A percentile compares a stretch with the other conserved stretches of the same genome.
These are phyloP conservation scores for Aristolochia fimbriata DNA, from an alignment of 164 flowering plant genomes.

Conservation along the genomic window DNA sequence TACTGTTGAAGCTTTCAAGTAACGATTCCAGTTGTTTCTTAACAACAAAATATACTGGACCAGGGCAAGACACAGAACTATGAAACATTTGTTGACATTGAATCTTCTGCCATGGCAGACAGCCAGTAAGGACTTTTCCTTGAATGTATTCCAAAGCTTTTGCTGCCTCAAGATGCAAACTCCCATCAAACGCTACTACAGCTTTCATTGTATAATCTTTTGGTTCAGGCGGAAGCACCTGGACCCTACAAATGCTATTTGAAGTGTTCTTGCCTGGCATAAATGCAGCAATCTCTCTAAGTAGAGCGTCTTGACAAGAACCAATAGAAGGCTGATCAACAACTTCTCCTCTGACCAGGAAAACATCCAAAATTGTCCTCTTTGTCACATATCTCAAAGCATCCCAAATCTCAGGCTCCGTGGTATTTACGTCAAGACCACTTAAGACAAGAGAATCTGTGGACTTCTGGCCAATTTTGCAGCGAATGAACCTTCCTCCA, in stretches of 20 bases:
- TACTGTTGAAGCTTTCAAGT: constrained; percentile 31
- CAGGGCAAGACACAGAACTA: constrained; percentile 67
- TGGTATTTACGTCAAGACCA: constrained; percentile 47
- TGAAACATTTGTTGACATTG: constrained; percentile 63
- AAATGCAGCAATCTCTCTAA: constrained; percentile 57
- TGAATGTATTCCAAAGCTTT: constrained; percentile 79
- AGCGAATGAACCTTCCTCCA: constrained; percentile 37
- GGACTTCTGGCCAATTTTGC: constrained; percentile 29
- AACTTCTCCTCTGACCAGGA: constrained; percentile 54
- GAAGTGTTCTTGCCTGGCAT: constrained; percentile 49
- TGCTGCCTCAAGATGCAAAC: constrained; percentile 91
- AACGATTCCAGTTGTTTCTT: constrained; percentile 45
- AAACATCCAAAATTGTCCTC: constrained; percentile 45
- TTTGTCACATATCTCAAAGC: constrained; percentile 35
- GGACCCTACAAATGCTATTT: constrained; percentile 35
- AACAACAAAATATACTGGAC: constrained; percentile 47
- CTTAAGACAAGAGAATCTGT: constrained; percentile 33
- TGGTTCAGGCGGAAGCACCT: constrained; percentile 59
- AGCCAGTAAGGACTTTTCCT: constrained; percentile 75
- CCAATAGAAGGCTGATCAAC: constrained; percentile 32
- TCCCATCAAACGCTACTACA: constrained; percentile 68
- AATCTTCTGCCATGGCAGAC: constrained; percentile 82
- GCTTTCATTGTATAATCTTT: constrained; percentile 57
- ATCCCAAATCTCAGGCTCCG: constrained; percentile 54
- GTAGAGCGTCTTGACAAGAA: constrained; percentile 65